Evolutionary conservation across 139 green algal genomes (phyloP), one percentile per base, ranked within the genome.

Genomic region (Micromonas pusilla): DNA sequence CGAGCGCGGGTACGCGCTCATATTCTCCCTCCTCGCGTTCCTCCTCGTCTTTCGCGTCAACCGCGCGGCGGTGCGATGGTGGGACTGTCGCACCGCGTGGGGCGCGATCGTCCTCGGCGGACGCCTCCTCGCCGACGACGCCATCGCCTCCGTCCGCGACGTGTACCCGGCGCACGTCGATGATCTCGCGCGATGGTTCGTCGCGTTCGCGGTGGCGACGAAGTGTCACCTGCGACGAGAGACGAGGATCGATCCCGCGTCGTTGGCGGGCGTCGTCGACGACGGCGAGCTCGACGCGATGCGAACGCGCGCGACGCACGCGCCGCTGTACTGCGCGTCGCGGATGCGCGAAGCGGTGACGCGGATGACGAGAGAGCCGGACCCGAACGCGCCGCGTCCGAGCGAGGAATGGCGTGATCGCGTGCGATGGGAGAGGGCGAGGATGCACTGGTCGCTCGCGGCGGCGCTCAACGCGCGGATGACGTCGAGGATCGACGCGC

Each of bases 31-130:
- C 2, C 30, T 81, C 0, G 77, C 66, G 21, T 81, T 81, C 45
- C 60, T 81, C 52, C 52, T 81, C 66, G 77, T 81, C 2, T 81
- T 81, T 52, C 64, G 77, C 30, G 26, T 81, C n/a, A 70, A 65
- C 5, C 39, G 77, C 20, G 77, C 77, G 66, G 77, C 77, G 64
- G 33, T 72, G 25, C 26, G 77, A 23, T 81, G 64, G 57, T 81
- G 77, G 77, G 77, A 81, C 52, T 77, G 37, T 23, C 66, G 77
- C 20, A 28, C 45, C 3, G 31, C 19, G 38, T 81, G 64, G 52
- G 77, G 77, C 34, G 62, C 57, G 19, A 64, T 81, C 3, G 31
- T 77, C 30, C 28, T 68, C 32, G 20, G 21, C 30, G n/a, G 45
- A 20, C 25, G 66, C 26, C 28, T 36, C 20, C 1, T 81, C 5